Base-by-base conservation (phyloP, 805 yeast species). In the Isabelozyma heimii region DNA sequence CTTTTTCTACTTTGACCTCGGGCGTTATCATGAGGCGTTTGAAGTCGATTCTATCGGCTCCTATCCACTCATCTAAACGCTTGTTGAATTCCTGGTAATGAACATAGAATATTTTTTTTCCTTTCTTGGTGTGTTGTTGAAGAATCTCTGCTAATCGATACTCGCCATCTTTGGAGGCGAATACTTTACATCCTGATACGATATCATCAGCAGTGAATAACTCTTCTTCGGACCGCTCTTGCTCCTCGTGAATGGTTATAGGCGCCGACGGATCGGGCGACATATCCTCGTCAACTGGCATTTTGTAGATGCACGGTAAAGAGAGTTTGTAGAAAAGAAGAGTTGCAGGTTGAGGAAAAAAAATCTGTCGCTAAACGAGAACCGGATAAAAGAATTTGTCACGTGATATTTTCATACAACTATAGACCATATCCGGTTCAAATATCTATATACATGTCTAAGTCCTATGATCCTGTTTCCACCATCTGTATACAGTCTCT, bases 1-100 rank as follows among this genome's bases (percentile, higher is more conserved):
- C 79, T 60, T 75, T 79, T 43, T 62, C 70, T 33, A 68, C 70
- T 52, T 79, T 81, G 0, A 83, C 83, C 54, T 80, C 83, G 0
- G 97, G 97, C 53, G 83, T 73, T 15, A 80, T 80, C 48, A 92
- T 81, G 0, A 89, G 89, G 47, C 83, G 73, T n/a, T 76, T 72
- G 47, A 83, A 78, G 63, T 90, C 89, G 9, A 94, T 83, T 46
- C 95, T 77, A 37, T 83, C 84, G 4, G 81, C 75, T 16, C 79
- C 75, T 6, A 94, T 82, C 98, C 98, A 92, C 66, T 94, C 99
- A 71, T 94, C 99, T 57, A 94, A 77, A 66, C 99, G 87, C 53
- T 94, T 94, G 73, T 94, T 94, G 75, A 85, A 94, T 57, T 91
- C 97, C 46, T 84, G 89, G 70, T 91, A 94, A 67, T 94, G 99